phyloP scores from a whole-genome alignment of 441 rosid genomes.

The Croton setiger region DNA sequence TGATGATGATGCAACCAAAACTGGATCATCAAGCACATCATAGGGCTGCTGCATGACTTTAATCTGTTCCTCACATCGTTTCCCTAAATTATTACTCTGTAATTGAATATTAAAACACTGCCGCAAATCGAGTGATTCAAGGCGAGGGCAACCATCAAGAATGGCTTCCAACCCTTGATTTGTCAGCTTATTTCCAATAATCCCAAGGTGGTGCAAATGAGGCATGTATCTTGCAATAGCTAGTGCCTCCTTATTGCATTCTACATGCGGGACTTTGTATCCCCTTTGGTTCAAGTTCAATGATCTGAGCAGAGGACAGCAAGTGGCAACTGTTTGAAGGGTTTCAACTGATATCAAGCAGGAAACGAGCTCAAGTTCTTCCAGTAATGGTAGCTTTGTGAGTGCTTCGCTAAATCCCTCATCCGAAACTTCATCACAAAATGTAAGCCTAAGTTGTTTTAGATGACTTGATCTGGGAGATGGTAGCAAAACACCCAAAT shows the following conservation, averaged over 20 bases:
- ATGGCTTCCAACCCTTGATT: slow-evolving; percentile 50
- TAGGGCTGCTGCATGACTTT: slow-evolving; percentile 31
- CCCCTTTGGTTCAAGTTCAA: slow-evolving; percentile 38
- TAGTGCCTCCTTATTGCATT: slow-evolving; percentile 45
- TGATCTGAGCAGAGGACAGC: slow-evolving; percentile 48
- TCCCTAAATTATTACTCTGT: slow-evolving; percentile 34
- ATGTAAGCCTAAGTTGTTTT: slow-evolving; percentile 37
- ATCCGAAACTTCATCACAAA: slow-evolving; percentile 31
- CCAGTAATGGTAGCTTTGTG: slow-evolving; percentile 41
- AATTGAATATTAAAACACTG: slow-evolving; percentile 45
- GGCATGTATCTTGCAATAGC: slow-evolving; percentile 61
- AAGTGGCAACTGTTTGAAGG: slow-evolving; percentile 35
- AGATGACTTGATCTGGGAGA: slow-evolving; percentile 42
- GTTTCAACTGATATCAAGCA: slow-evolving; percentile 30
- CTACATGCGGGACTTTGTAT: slow-evolving; percentile 14
- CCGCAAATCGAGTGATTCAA: slow-evolving; percentile 60
- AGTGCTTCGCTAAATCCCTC: slow-evolving; percentile 40
- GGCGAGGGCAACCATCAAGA: slow-evolving; percentile 52
- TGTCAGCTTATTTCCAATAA: slow-evolving; percentile 52
- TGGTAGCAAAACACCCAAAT: neutral
- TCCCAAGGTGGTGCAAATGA: slow-evolving; percentile 43
- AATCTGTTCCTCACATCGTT: slow-evolving; percentile 23
- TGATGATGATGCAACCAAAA: no score
- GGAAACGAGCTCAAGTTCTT: slow-evolving; percentile 46
- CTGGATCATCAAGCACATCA: slow-evolving; percentile 18